A percentile compares a stretch with the other conserved stretches of the same genome.
phyloP scores from a whole-genome alignment of 2,329 filamentous ascomycete species.

The Coniosporium tulheliwenetii region DNA sequence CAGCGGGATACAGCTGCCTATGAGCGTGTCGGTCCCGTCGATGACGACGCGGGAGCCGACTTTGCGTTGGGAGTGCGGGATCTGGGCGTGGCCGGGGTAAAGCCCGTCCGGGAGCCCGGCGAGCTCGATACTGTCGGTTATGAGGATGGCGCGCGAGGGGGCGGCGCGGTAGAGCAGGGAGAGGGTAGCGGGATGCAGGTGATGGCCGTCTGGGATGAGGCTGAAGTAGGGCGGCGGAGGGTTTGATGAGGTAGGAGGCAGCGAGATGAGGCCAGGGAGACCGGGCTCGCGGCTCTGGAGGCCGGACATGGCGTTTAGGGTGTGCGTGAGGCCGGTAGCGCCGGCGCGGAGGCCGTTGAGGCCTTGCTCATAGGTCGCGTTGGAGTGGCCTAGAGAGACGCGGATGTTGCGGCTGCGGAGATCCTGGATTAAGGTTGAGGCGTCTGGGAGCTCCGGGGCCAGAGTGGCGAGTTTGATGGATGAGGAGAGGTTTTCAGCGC shows the following conservation, averaged over 20 bases:
- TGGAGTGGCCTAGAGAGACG: constrained; percentile 35
- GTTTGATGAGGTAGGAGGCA: constrained; percentile 8
- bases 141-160: constrained; percentile 31
- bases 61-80: constrained; percentile 33
- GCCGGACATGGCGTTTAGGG: constrained; percentile 38
- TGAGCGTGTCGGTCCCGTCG: constrained; percentile 35
- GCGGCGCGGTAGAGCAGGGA: constrained; percentile 32
- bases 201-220: constrained; percentile 38
- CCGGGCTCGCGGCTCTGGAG: constrained; percentile 35
- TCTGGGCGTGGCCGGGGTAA: constrained; percentile 36
- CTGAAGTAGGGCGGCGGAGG: constrained; percentile 29
- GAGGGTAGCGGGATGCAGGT: constrained; percentile 35
- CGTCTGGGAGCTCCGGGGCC: constrained; percentile 34
- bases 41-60: constrained; percentile 33
- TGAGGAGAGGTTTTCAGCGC: constrained; percentile 21
- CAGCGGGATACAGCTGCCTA: constrained; percentile 36
- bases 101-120: constrained; percentile 35
- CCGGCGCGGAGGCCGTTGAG: constrained; percentile 29
- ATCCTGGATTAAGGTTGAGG: constrained; percentile 23
- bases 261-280: constrained; percentile 26
- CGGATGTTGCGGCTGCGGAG: constrained; percentile 25
- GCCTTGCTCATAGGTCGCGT: constrained; percentile 31
- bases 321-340: constrained; percentile 37
- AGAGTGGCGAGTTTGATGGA: constrained; percentile 35
- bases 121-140: constrained; percentile 40